Evolutionary conservation across 805 yeast genomes (phyloP).

Genomic region (Pichia cephalocereana): DNA sequence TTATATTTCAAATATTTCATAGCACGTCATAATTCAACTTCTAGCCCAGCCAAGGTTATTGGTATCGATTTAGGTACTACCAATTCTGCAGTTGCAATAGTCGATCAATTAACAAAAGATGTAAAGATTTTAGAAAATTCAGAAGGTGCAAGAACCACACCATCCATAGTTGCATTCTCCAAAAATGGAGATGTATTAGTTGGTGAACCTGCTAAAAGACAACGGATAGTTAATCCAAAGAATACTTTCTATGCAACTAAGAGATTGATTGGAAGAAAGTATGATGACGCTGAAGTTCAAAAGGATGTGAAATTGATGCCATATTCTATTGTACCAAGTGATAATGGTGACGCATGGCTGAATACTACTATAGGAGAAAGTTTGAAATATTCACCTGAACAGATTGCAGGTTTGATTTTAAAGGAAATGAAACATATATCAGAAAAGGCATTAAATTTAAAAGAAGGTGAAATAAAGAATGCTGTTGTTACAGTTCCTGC

Average conservation of each 20-base stretch:
- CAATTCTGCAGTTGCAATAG: conserved; percentile 80
- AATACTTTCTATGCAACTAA: conserved; percentile 93
- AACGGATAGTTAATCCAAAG: conserved; percentile 89
- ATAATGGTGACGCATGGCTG: conserved; percentile 94
- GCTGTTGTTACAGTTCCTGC: conserved; percentile 91
- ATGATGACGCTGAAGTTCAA: conserved; percentile 82
- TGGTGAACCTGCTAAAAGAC: conserved; percentile 94
- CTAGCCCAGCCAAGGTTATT: conserved; percentile 41
- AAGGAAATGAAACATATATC: conserved; percentile 96
- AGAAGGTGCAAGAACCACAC: conserved; percentile 76
- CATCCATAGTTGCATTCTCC: conserved; percentile 92
- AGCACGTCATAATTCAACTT: background rate
- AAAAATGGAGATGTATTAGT: conserved; percentile 80
- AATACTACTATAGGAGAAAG: conserved; percentile 61
- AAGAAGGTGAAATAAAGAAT: conserved; percentile 66
- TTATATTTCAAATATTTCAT: background rate
- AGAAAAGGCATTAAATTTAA: conserved; percentile 49
- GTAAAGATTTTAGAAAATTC: conserved; percentile 75
- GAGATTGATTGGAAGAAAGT: conserved; percentile 90
- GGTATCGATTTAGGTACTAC: conserved; percentile 87
- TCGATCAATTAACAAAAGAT: conserved; percentile 53
- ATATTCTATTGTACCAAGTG: conserved; percentile 73
- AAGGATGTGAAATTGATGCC: conserved; percentile 83
- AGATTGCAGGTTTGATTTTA: conserved; percentile 86
- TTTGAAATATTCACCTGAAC: conserved; percentile 85